Percentiles rank a stretch among this genome's conserved stretches.
Conservation (phyloP, 2,329 filamentous ascomycete genomes). For the Talaromyces sp. region DNA sequence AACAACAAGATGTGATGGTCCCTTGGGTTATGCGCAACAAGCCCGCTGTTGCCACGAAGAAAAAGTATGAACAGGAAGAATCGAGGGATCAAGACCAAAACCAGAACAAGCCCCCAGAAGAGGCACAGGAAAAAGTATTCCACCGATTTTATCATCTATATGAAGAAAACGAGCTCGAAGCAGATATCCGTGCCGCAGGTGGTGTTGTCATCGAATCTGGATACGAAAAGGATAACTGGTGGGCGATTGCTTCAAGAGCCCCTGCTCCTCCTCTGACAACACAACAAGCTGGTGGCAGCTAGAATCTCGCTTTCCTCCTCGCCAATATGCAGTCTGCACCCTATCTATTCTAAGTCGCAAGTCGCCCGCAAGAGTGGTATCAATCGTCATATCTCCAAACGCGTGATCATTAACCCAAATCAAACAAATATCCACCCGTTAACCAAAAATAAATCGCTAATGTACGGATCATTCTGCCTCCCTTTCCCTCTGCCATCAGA, state of each 20-base stretch:
- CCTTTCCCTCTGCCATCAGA: conserved; percentile 15
- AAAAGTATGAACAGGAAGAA: conserved; percentile 17
- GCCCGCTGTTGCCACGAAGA: conserved; percentile 20
- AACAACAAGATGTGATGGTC: conserved; percentile 87
- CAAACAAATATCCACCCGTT: conserved; percentile 16
- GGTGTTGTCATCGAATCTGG: conserved; percentile 72
- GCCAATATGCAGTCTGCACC: neutral
- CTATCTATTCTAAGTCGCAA: neutral
- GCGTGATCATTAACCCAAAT: conserved; percentile 10
- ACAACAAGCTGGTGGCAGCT: neutral
- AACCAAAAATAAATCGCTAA: conserved; percentile 16
- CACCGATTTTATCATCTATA: conserved; percentile 95
- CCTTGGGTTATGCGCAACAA: conserved; percentile 73
- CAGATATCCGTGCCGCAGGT: conserved; percentile 68
- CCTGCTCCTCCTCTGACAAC: neutral
- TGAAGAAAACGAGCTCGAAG: conserved; percentile 76
- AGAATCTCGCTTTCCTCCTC: neutral
- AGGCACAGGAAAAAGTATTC: conserved; percentile 49
- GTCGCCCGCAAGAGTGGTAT: conserved; percentile 5
- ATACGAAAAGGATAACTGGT: conserved; percentile 99
- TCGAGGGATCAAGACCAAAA: too few species aligned
- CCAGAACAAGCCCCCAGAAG: conserved; percentile 18
- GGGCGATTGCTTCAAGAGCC: conserved; percentile 60
- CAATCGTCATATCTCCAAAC: conserved; percentile 14
- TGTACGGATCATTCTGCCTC: conserved; percentile 11